These are phyloP conservation scores for Silene coronaria DNA, from an alignment of 179 eudicot genomes.

Conservation along the genomic window DNA sequence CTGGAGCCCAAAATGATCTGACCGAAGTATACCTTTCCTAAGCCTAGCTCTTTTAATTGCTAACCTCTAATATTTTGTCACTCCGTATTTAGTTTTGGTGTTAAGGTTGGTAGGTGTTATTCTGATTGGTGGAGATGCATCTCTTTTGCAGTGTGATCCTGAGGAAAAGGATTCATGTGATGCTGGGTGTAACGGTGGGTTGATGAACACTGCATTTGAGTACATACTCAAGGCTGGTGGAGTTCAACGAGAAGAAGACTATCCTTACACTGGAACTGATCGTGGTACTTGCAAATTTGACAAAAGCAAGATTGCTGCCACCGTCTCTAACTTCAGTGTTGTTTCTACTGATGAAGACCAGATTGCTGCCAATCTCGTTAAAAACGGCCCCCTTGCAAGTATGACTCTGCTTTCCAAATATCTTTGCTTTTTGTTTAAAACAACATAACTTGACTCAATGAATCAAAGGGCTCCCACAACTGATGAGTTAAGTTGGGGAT, in stretches of 20 bases:
- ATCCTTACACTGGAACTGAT: conserved; percentile 72
- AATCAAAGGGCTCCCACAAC: too few relatives aligned
- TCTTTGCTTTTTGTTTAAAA: too few relatives aligned
- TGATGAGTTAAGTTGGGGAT: too few relatives aligned
- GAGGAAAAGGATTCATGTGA: conserved; percentile 58
- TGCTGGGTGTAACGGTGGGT: conserved; percentile 73
- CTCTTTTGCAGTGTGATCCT: conserved; percentile 68
- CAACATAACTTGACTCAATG: too few relatives aligned
- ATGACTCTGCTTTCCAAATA: neutral
- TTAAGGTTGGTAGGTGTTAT: neutral
- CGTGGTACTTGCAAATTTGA: conserved; percentile 57
- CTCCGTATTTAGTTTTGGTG: too few relatives aligned
- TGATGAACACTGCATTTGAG: conserved; percentile 84
- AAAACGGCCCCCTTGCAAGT: conserved; percentile 89
- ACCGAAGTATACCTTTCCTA: too few relatives aligned
- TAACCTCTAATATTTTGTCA: too few relatives aligned
- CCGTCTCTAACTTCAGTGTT: conserved; percentile 73
- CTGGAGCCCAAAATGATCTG: too few relatives aligned
- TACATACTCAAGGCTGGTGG: conserved; percentile 79
- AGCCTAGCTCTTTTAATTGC: neutral
- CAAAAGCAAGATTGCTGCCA: conserved; percentile 66
- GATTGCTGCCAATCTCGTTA: conserved; percentile 72
- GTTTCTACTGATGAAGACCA: conserved; percentile 62
- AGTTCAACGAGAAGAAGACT: conserved; percentile 52
- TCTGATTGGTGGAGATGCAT: neutral